phyloP scores from a whole-genome alignment of 768 basidiomycete genomes.

The Candolleomyces aberdarensis region DNA sequence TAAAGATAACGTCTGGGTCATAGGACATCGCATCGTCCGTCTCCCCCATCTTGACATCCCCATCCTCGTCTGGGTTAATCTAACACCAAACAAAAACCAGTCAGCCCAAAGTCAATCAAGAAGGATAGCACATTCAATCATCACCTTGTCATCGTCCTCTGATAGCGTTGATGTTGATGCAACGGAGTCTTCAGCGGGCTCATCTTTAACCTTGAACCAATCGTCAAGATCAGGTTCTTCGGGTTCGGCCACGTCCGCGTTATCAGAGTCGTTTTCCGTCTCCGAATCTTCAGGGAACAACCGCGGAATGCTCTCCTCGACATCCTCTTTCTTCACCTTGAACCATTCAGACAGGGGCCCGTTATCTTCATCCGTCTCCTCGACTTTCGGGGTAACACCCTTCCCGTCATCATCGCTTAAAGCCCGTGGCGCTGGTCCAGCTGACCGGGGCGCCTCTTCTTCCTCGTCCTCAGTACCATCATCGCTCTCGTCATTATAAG shows the following conservation, averaged over 20 bases:
- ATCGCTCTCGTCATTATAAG: conserved; percentile 42
- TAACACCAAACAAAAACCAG: neutral
- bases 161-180: conserved; percentile 5
- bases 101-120: neutral
- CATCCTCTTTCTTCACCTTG: conserved; percentile 41
- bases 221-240: conserved; percentile 29
- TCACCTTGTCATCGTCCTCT: conserved; percentile 8
- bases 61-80: conserved; percentile 13
- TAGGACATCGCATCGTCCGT: conserved; percentile 67
- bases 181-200: conserved; percentile 7
- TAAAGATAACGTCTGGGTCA: conserved; percentile 76
- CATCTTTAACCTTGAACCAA: conserved; percentile 34
- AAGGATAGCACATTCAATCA: neutral
- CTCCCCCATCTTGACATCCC: conserved; percentile 69
- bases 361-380: conserved; percentile 2
- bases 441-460: conserved; percentile 14
- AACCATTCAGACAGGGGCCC: conserved; percentile 42
- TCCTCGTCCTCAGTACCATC: conserved; percentile 22
- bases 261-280: conserved; percentile 69
- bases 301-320: conserved; percentile 22
- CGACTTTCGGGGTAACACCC: conserved; percentile 14
- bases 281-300: conserved; percentile 45
- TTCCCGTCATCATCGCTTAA: conserved; percentile 50
- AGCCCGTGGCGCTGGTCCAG: conserved; percentile 52
- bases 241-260: conserved; percentile 48